A percentile compares a stretch with the other conserved stretches of the same genome.
phyloP scores from a whole-genome alignment of 2,329 filamentous ascomycete genomes.

The Zasmidium cellare region DNA sequence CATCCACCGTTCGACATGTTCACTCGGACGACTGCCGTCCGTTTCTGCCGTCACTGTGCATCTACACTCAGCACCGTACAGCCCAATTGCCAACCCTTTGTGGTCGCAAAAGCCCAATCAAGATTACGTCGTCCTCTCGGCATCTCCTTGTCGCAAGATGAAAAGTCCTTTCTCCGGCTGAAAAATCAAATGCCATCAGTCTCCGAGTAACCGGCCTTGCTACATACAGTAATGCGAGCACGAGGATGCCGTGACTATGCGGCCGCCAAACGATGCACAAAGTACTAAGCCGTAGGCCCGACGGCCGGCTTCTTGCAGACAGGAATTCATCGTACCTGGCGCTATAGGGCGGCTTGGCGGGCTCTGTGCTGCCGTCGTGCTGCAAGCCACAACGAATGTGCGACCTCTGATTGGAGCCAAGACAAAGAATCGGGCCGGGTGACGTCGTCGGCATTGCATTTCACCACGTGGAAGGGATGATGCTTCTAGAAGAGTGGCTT shows the following conservation, averaged over 20 bases:
- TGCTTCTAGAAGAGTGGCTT: too few relatives aligned
- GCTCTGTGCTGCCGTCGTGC: neutral
- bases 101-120: neutral
- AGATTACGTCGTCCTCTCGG: neutral
- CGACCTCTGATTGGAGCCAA: neutral
- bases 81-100: slow-evolving; percentile 4
- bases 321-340: neutral
- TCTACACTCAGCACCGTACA: neutral
- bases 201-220: neutral
- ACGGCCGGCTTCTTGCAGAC: neutral
- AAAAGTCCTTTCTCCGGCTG: neutral
- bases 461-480: neutral
- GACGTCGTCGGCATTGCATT: neutral
- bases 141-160: neutral
- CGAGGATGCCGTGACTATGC: neutral
- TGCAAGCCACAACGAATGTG: too few relatives aligned
- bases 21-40: neutral
- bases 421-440: neutral
- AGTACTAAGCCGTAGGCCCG: neutral
- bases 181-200: neutral
- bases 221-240: neutral
- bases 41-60: neutral
- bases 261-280: neutral
- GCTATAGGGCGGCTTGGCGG: neutral
- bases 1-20: too few relatives aligned